Evolutionary conservation across 768 basidiomycete genomes (phyloP).

Genomic region (Mycena belliarum): DNA sequence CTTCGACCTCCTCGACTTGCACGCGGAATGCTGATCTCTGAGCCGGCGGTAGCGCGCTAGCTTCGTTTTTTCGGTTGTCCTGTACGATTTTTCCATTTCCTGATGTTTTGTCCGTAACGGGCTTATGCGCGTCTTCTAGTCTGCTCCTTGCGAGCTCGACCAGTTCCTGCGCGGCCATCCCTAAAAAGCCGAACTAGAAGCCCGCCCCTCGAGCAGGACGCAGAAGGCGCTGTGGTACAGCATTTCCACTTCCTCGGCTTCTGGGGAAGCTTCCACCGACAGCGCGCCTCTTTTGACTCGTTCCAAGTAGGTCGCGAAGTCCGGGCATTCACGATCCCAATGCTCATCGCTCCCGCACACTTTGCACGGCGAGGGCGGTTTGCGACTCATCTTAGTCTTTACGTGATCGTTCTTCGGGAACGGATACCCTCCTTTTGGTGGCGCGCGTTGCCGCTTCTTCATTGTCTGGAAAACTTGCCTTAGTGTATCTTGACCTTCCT

Average conservation of each 20-base stretch:
- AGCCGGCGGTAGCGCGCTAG: no score
- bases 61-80: no score
- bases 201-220: background rate
- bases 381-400: background rate
- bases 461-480: background rate
- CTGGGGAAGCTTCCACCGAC: background rate
- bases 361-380: background rate
- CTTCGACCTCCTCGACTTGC: no score
- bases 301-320: background rate
- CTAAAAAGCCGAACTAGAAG: no score
- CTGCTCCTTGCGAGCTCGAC: no score
- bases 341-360: background rate
- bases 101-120: no score
- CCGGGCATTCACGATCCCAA: background rate
- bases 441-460: background rate
- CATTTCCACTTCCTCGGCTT: background rate
- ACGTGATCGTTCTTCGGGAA: background rate
- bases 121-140: no score
- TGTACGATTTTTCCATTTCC: no score
- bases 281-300: background rate
- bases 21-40: no score
- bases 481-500: background rate
- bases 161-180: no score
- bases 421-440: background rate
- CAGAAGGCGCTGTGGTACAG: background rate